These are phyloP conservation scores for Trichoderma sp. DNA, from an alignment of 2,329 filamentous ascomycete species.

Conservation along the genomic window DNA sequence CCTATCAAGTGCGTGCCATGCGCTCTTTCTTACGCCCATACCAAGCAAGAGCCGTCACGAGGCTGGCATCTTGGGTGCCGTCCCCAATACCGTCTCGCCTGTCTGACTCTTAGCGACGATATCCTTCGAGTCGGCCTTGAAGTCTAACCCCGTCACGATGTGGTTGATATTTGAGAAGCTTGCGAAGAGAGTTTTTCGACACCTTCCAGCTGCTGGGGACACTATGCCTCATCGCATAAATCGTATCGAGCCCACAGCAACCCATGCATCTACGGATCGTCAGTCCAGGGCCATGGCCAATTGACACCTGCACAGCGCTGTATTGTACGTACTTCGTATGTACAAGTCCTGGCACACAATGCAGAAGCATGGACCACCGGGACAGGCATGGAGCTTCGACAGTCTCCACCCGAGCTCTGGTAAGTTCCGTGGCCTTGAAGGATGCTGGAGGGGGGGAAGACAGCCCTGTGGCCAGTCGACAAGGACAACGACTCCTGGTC, in stretches of 20 bases:
- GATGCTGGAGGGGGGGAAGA: not conserved
- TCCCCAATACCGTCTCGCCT: constrained; percentile 7
- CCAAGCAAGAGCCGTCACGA: constrained; percentile 6
- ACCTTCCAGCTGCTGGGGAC: not conserved
- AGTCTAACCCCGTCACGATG: too few species aligned
- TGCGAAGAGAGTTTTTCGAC: not conserved
- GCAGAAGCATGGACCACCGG: too few species aligned
- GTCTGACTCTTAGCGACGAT: not conserved
- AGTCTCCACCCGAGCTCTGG: constrained; percentile 1
- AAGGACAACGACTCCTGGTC: constrained; percentile 2
- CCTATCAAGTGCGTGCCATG: not conserved
- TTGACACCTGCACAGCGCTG: not conserved
- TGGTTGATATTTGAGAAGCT: not conserved
- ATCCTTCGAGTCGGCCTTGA: too few species aligned
- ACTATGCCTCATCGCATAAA: constrained; percentile 7
- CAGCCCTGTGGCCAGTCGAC: constrained; percentile 21
- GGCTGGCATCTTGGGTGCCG: not conserved
- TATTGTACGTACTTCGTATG: too few species aligned
- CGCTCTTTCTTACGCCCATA: not conserved
- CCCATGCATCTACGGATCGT: constrained; percentile 19
- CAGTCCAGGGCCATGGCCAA: constrained; percentile 4
- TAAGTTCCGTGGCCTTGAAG: constrained; percentile 21
- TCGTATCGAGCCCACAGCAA: constrained; percentile 9
- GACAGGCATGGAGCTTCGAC: constrained; percentile 9
- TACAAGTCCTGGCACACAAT: too few species aligned